Conservation (phyloP, 495 filamentous ascomycete genomes). For the Lichenothelia convexa region DNA sequence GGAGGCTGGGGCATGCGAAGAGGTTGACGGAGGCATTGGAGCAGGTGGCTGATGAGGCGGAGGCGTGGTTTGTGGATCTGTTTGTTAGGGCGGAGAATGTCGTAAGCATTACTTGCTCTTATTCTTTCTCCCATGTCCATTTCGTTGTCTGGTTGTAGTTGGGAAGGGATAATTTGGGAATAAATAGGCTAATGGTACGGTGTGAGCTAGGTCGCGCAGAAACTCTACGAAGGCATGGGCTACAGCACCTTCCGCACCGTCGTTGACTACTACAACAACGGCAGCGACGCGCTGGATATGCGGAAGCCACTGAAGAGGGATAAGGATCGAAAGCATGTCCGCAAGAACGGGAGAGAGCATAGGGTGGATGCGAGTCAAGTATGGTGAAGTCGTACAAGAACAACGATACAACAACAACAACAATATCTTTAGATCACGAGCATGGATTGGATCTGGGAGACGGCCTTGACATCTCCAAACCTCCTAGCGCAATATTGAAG, state of each 20-base stretch:
- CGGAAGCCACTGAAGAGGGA: slow-evolving; percentile 78
- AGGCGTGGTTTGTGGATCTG: slow-evolving; percentile 90
- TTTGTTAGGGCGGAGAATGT: slow-evolving; percentile 83
- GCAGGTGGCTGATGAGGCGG: slow-evolving; percentile 51
- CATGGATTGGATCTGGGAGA: no score
- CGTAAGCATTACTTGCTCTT: no score
- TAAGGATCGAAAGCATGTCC: slow-evolving; percentile 53
- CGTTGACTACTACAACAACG: slow-evolving; percentile 77
- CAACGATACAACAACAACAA: no score
- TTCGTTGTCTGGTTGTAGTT: no score
- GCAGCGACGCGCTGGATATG: slow-evolving; percentile 95
- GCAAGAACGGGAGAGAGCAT: slow-evolving; percentile 67
- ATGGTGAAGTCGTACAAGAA: slow-evolving; percentile 41
- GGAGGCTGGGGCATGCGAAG: slow-evolving; percentile 70
- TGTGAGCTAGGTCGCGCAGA: slow-evolving; percentile 65
- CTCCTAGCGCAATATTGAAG: no score
- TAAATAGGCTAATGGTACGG: no score
- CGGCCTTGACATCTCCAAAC: no score
- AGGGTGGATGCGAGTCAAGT: slow-evolving; percentile 70
- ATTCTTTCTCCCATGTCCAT: no score
- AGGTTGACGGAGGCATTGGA: slow-evolving; percentile 64
- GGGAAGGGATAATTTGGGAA: no score
- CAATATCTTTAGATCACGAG: no score
- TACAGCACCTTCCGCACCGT: slow-evolving; percentile 77
- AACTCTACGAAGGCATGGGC: slow-evolving; percentile 80